Evolutionary conservation across 805 yeast genomes (phyloP).

Genomic region (Kluyveromyces wickerhamii): DNA sequence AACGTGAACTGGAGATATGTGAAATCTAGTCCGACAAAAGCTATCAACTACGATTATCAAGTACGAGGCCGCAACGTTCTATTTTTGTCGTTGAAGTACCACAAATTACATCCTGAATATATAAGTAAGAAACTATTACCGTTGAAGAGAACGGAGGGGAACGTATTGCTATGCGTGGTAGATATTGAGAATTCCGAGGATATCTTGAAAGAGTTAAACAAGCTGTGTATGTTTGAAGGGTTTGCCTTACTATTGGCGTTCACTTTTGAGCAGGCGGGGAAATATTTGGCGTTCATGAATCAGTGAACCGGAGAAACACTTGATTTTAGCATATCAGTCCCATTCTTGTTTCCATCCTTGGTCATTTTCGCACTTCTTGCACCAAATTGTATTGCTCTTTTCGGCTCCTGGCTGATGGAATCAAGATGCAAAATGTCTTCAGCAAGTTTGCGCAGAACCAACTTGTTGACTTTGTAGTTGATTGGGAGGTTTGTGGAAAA

Average conservation of each 20-base stretch:
- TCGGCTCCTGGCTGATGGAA: conserved; percentile 64
- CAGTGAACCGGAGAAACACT: conserved; percentile 5
- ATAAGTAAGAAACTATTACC: conserved; percentile 48
- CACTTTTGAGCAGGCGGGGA: conserved; percentile 47
- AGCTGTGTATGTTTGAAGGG: conserved; percentile 34
- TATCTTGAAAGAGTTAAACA: conserved; percentile 34
- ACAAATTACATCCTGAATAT: conserved; percentile 70
- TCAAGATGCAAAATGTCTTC: conserved; percentile 34
- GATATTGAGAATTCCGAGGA: conserved; percentile 54
- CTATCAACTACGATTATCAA: conserved; percentile 54
- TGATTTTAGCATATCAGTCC: conserved; percentile 47
- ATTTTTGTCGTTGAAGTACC: conserved; percentile 62
- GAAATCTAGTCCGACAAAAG: conserved; percentile 28
- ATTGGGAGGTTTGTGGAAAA: conserved; percentile 46
- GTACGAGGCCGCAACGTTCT: conserved; percentile 49
- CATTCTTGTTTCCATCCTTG: conserved; percentile 68
- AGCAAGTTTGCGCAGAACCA: conserved; percentile 58
- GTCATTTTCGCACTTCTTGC: conserved; percentile 89
- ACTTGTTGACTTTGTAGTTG: conserved; percentile 42
- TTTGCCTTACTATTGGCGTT: conserved; percentile 36
- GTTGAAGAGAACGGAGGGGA: conserved; percentile 34
- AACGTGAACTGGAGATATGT: conserved; percentile 47
- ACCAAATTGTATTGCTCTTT: conserved; percentile 96
- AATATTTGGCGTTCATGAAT: conserved; percentile 31
- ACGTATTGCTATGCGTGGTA: conserved; percentile 54